Evolutionary conservation across 148 eudicot genomes (phyloP).

Genomic region (Chenopodium berlandieri): DNA sequence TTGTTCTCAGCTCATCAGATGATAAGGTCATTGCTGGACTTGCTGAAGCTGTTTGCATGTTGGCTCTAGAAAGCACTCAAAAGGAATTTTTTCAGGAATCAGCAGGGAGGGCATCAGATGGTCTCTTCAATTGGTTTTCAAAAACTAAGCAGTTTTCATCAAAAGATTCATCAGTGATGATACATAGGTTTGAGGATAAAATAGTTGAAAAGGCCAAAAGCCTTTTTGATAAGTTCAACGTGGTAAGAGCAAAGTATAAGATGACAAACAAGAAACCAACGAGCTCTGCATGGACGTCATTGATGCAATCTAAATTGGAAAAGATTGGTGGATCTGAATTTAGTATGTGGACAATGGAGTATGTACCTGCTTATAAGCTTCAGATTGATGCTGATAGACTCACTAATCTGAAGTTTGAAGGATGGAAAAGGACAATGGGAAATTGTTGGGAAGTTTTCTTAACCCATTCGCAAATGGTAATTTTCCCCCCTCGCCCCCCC

Average conservation of each 20-base stretch:
- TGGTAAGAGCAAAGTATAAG: slow-evolving; percentile 37
- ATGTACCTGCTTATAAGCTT: slow-evolving; percentile 67
- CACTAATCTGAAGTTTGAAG: slow-evolving; percentile 54
- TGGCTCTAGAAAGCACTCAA: slow-evolving; percentile 62
- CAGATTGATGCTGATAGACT: slow-evolving; percentile 54
- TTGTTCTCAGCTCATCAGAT: slow-evolving; percentile 64
- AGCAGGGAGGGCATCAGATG: slow-evolving; percentile 32
- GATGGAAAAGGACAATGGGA: slow-evolving; percentile 51
- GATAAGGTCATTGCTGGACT: slow-evolving; percentile 56
- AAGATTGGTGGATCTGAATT: slow-evolving; percentile 86
- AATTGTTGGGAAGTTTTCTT: slow-evolving; percentile 67
- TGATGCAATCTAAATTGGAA: slow-evolving; percentile 55
- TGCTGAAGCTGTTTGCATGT: slow-evolving; percentile 74
- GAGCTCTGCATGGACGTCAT: slow-evolving; percentile 46
- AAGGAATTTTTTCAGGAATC: slow-evolving; percentile 39
- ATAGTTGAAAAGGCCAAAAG: slow-evolving; percentile 53
- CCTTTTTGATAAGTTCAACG: slow-evolving; percentile 54
- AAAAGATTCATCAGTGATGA: slow-evolving; percentile 55
- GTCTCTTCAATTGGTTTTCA: slow-evolving; percentile 44
- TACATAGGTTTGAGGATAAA: slow-evolving; percentile 62
- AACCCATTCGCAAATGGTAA: slow-evolving; percentile 96
- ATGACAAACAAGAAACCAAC: slow-evolving; percentile 30
- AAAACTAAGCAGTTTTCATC: slow-evolving; percentile 53
- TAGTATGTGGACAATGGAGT: slow-evolving; percentile 64
- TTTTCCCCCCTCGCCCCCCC: slow-evolving; percentile 21